phyloP scores from a whole-genome alignment of 306 rosid genomes.

The Hippophae gyantsensis region DNA sequence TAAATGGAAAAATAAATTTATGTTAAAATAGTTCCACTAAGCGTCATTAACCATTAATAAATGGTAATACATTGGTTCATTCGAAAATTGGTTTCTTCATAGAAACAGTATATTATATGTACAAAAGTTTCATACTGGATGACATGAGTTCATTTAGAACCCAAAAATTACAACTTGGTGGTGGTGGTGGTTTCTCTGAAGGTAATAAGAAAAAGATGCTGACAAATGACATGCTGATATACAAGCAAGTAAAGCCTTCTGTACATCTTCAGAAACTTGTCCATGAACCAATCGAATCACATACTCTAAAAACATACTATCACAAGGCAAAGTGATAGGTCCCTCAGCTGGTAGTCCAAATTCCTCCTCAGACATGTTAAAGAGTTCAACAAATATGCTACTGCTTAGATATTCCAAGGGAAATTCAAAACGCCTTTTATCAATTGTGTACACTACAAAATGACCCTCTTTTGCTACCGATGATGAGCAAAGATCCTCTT shows the following conservation, averaged over 20 bases:
- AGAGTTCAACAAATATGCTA: not conserved
- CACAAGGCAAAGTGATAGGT: constrained; percentile 26
- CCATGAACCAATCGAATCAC: not conserved
- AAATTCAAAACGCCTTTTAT: constrained; percentile 16
- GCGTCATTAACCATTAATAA: too few relatives aligned
- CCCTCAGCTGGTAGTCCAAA: constrained; percentile 23
- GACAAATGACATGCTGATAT: not conserved
- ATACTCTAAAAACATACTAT: constrained; percentile 24
- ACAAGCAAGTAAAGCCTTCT: not conserved
- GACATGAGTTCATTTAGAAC: not conserved
- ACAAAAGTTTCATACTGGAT: too few relatives aligned
- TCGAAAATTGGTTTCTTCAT: too few relatives aligned
- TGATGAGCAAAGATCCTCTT: not conserved
- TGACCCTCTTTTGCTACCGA: constrained; percentile 8
- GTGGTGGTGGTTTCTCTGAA: not conserved
- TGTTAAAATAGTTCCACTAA: too few relatives aligned
- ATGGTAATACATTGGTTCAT: too few relatives aligned
- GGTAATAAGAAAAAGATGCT: not conserved
- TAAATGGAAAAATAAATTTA: too few relatives aligned
- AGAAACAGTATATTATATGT: too few relatives aligned
- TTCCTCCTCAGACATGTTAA: constrained; percentile 11
- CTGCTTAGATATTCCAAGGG: constrained; percentile 18
- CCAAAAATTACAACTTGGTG: not conserved
- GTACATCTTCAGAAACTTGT: not conserved
- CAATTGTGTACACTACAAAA: constrained; percentile 9